Evolutionary conservation across 257 asterid genomes (phyloP).

Genomic region (Henckelia pumila): DNA sequence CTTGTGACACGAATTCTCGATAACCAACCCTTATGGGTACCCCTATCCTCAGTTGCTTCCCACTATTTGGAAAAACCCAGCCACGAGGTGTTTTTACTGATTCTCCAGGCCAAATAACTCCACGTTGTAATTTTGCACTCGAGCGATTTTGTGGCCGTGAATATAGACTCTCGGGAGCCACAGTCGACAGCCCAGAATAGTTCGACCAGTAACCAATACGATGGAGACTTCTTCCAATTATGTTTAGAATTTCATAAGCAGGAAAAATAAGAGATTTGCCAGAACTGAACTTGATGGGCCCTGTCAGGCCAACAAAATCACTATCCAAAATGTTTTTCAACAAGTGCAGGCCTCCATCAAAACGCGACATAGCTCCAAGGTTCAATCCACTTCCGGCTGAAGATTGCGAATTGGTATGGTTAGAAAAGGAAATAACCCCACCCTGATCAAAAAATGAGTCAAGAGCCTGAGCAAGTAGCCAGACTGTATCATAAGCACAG

Average conservation of each 20-base stretch:
- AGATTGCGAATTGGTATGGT: conserved; percentile 33
- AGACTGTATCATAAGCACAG: conserved; percentile 65
- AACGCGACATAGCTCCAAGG: conserved; percentile 40
- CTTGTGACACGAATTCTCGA: conserved; percentile 37
- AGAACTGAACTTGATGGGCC: conserved; percentile 34
- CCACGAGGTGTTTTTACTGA: conserved; percentile 50
- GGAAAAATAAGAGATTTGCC: conserved; percentile 47
- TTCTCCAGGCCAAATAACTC: conserved; percentile 68
- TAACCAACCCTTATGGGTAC: conserved; percentile 57
- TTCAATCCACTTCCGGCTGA: conserved; percentile 24
- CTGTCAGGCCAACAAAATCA: conserved; percentile 61
- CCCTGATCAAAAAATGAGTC: conserved; percentile 39
- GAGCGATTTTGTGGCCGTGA: conserved; percentile 35
- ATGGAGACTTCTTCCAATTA: conserved; percentile 45
- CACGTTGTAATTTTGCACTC: conserved; percentile 32
- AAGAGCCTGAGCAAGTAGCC: conserved; percentile 65
- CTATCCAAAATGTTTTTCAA: conserved; percentile 35
- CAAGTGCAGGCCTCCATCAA: conserved; percentile 45
- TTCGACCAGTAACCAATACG: conserved; percentile 56
- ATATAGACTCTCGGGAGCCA: conserved; percentile 44
- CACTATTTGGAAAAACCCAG: conserved; percentile 59
- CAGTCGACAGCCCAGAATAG: conserved; percentile 51
- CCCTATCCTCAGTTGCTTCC: conserved; percentile 48
- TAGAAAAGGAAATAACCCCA: conserved; percentile 45
- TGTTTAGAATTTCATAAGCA: conserved; percentile 54